These are phyloP conservation scores for Leccinum rimulosum DNA, from an alignment of 768 basidiomycete genomes.

Conservation along the genomic window DNA sequence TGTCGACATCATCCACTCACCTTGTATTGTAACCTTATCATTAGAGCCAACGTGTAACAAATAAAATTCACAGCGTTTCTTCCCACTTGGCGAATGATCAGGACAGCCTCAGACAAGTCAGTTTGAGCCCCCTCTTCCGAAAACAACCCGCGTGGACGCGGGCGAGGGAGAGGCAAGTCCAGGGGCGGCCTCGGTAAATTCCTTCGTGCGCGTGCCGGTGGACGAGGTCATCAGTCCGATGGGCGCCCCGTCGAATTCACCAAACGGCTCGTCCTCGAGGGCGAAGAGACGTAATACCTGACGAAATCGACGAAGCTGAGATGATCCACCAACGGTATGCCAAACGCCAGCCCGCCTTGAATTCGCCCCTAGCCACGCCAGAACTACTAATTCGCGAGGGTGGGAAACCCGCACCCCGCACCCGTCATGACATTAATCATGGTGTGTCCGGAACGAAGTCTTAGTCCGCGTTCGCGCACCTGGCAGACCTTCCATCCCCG, in stretches of 20 bases:
- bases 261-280: slow-evolving; percentile 59
- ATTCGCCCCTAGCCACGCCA: no score
- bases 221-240: slow-evolving; percentile 49
- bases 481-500: no score
- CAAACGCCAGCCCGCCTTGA: slow-evolving; percentile 37
- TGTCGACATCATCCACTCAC: neutral
- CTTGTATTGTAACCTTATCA: no score
- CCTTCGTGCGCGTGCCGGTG: slow-evolving; percentile 54
- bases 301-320: slow-evolving; percentile 39
- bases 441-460: no score
- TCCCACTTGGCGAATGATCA: neutral
- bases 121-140: neutral
- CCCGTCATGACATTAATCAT: no score
- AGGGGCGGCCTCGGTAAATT: slow-evolving; percentile 74
- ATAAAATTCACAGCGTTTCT: neutral
- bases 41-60: slow-evolving; percentile 9
- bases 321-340: slow-evolving; percentile 52
- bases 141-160: slow-evolving; percentile 32
- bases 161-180: slow-evolving; percentile 52
- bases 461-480: no score
- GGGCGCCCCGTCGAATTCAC: slow-evolving; percentile 67
- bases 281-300: slow-evolving; percentile 39
- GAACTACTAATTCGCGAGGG: no score
- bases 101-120: no score
- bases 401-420: no score